A percentile compares a stretch with the other conserved stretches of the same genome.
Evolutionary conservation across 139 green algal genomes (phyloP).

Genomic region (Penium margaritaceum): DNA sequence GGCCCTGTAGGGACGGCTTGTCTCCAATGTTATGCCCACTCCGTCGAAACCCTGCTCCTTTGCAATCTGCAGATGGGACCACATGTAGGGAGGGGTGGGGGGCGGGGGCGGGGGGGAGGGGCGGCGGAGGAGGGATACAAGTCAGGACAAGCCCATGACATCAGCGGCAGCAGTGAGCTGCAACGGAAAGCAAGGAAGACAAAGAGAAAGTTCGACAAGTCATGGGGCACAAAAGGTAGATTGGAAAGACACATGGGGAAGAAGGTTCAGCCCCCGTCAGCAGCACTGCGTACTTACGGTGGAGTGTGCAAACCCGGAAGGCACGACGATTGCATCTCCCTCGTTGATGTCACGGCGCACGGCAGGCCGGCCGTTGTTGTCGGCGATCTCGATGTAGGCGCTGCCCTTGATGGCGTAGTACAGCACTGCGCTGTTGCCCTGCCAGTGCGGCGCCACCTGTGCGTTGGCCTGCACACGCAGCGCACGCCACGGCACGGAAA

Average conservation of each 20-base stretch:
- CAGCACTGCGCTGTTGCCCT: slow-evolving; percentile 13
- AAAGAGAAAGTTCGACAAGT: too few relatives aligned
- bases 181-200: too few relatives aligned
- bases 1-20: neutral
- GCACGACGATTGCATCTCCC: slow-evolving; percentile 29
- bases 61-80: neutral
- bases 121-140: neutral
- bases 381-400: slow-evolving; percentile 27
- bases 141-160: neutral
- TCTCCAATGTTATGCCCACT: too few relatives aligned
- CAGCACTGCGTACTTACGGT: too few relatives aligned
- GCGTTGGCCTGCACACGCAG: slow-evolving; percentile 7
- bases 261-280: too few relatives aligned
- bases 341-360: slow-evolving; percentile 17
- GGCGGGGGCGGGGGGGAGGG: neutral
- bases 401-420: slow-evolving; percentile 40
- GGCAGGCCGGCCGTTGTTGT: slow-evolving; percentile 8
- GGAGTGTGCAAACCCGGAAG: neutral
- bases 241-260: too few relatives aligned
- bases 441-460: slow-evolving; percentile 26
- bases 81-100: neutral
- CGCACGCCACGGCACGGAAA: neutral
- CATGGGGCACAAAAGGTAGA: too few relatives aligned
- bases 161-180: too few relatives aligned
- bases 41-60: too few relatives aligned